Evolutionary conservation across 2,329 filamentous ascomycete genomes (phyloP).

Genomic region (Capronia epimyces): DNA sequence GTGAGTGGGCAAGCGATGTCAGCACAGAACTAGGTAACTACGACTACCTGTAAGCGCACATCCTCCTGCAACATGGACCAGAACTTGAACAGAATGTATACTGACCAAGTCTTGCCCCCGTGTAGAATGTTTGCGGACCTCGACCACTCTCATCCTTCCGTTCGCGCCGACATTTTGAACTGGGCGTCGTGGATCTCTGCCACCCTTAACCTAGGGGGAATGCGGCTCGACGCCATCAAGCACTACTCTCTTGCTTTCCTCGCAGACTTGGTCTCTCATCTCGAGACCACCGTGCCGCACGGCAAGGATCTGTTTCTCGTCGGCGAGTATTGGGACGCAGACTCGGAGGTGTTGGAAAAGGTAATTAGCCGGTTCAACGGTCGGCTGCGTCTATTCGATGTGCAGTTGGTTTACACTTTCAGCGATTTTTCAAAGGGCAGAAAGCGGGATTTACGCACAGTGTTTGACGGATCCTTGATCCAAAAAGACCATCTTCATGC

Average conservation of each 20-base stretch:
- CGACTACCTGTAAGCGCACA: constrained; percentile 37
- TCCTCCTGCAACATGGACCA: not conserved
- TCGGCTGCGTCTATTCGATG: constrained; percentile 61
- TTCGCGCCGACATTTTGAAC: constrained; percentile 57
- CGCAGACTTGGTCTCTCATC: constrained; percentile 54
- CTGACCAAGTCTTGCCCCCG: not conserved
- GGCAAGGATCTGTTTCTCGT: constrained; percentile 58
- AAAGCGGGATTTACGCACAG: constrained; percentile 54
- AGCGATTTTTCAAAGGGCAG: constrained; percentile 52
- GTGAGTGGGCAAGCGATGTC: constrained; percentile 55
- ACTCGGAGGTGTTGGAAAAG: constrained; percentile 50
- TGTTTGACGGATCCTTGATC: constrained; percentile 59
- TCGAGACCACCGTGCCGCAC: constrained; percentile 41
- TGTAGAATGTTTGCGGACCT: constrained; percentile 61
- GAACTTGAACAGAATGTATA: not conserved
- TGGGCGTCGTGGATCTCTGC: constrained; percentile 65
- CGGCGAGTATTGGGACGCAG: constrained; percentile 64
- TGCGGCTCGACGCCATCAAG: constrained; percentile 69
- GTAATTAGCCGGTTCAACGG: constrained; percentile 57
- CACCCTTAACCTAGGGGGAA: constrained; percentile 57
- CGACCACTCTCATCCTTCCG: constrained; percentile 60
- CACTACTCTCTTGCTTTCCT: constrained; percentile 66
- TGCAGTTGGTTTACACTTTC: constrained; percentile 65
- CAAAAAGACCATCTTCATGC: constrained; percentile 40
- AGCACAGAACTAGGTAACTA: constrained; percentile 63